phyloP scores from a whole-genome alignment of 495 filamentous ascomycete genomes.

The Recurvomyces mirabilis region DNA sequence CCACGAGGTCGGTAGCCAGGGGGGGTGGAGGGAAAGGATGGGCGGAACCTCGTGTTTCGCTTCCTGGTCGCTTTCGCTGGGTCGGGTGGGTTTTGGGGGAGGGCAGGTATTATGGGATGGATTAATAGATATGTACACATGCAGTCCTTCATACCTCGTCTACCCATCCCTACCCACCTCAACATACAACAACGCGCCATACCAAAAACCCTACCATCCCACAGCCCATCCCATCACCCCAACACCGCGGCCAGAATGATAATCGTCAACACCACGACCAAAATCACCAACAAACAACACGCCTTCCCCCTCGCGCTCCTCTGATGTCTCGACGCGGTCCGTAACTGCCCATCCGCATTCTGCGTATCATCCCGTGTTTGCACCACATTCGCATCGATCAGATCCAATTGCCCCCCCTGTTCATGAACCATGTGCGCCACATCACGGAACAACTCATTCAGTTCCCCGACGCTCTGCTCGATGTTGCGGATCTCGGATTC shows the following conservation, averaged over 20 bases:
- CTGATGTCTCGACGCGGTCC: slow-evolving; percentile 77
- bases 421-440: slow-evolving; percentile 92
- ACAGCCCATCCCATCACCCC: no score
- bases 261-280: slow-evolving; percentile 78
- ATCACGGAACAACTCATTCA: slow-evolving; percentile 94
- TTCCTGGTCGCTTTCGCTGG: no score
- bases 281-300: slow-evolving; percentile 82
- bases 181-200: no score
- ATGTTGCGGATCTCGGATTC: slow-evolving; percentile 95
- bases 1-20: no score
- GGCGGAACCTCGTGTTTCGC: no score
- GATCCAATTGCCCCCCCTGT: slow-evolving; percentile 82
- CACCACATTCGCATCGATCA: slow-evolving; percentile 78
- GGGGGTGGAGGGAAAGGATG: no score
- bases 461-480: slow-evolving; percentile 85
- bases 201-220: no score
- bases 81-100: no score
- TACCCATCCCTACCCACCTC: no score
- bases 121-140: no score
- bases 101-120: no score
- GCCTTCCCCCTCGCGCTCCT: slow-evolving; percentile 85
- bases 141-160: no score
- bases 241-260: slow-evolving; percentile 75
- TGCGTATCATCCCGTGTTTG: slow-evolving; percentile 65
- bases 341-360: slow-evolving; percentile 75